Base-by-base conservation (phyloP, 1,139 yeast genomes). In the Schwanniomyces etchellsii region DNA sequence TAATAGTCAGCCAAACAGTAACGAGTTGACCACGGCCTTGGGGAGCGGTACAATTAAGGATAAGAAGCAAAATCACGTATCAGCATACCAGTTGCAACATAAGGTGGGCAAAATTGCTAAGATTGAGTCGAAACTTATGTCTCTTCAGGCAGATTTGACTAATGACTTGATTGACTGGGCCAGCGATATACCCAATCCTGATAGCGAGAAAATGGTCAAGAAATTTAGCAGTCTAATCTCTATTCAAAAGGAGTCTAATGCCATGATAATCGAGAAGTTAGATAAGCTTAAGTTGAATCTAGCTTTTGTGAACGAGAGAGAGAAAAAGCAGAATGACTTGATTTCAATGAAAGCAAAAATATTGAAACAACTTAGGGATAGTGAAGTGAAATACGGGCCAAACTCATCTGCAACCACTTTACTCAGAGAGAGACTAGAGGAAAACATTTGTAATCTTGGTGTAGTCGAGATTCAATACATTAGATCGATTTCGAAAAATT, bases 381-480 rank as follows among this genome's bases (percentile, higher is more conserved):
- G 56, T 22, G 74, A 70, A 34, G 50, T 64, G 20, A 65, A 63
- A 37, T 55, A 52, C 39, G 81, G 81, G 3, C 67, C 67, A 27
- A 59, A 55, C 30, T 46, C 68, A 20, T 60, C 66, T 28, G 52
- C 56, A 5, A 60, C 71, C 2, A 49, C 58, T 9, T 48, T 70
- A 14, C 50, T 67, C 3, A 56, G 54, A 33, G 82, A 77, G 42
- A 58, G 59, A 28, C 44, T 75, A 21, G 81, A 76, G 43, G 76
- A 71, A 37, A 48, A 64, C 30, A 60, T 60, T 20, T 62, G 70
- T 40, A 65, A 72, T 27, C 55, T 72, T 14, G 70, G 64, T 31
- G 70, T 75, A 16, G 69, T 72, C 5, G 70, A 69, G 36, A 64
- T 60, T 21, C 82, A 77, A 43, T 60, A 65, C 30, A 53, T 60